These are phyloP conservation scores for Monosporozyma aerobia DNA, from an alignment of 805 yeast species.

Conservation along the genomic window DNA sequence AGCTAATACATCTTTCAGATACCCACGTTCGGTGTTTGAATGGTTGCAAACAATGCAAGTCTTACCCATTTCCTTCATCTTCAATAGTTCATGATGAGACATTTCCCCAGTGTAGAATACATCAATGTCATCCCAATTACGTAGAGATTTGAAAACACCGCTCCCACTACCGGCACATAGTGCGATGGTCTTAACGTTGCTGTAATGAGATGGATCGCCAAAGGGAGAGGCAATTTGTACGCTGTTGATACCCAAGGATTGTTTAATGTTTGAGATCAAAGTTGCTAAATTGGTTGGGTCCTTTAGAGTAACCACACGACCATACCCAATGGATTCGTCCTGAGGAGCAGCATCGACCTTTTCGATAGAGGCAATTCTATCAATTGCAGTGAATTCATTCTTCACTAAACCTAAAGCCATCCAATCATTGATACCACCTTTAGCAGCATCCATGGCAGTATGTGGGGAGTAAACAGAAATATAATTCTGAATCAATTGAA, in stretches of 20 bases:
- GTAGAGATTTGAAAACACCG: constrained; percentile 45
- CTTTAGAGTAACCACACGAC: constrained; percentile 50
- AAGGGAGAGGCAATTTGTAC: constrained; percentile 51
- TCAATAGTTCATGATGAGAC: constrained; percentile 85
- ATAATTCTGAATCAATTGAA: constrained; percentile 64
- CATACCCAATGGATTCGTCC: constrained; percentile 59
- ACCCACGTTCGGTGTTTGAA: constrained; percentile 88
- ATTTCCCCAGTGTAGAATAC: constrained; percentile 84
- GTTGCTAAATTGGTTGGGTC: constrained; percentile 35
- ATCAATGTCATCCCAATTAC: constrained; percentile 39
- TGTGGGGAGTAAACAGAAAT: constrained; percentile 92
- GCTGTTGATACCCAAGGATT: constrained; percentile 39
- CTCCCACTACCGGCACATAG: constrained; percentile 96
- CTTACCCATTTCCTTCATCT: constrained; percentile 58
- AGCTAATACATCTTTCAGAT: constrained; percentile 42
- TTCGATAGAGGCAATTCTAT: constrained; percentile 19
- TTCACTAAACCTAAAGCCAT: constrained; percentile 51
- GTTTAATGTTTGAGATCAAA: constrained; percentile 46
- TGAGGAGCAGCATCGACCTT: constrained; percentile 14
- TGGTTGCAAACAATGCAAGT: constrained; percentile 77
- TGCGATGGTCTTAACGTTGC: constrained; percentile 49
- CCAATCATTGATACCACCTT: constrained; percentile 94
- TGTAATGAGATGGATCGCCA: constrained; percentile 16
- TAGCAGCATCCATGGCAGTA: constrained; percentile 89
- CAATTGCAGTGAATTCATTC: constrained; percentile 10